Conservation (phyloP, 371 early-diverging fungal species). For the Mucor lusitanicus region DNA sequence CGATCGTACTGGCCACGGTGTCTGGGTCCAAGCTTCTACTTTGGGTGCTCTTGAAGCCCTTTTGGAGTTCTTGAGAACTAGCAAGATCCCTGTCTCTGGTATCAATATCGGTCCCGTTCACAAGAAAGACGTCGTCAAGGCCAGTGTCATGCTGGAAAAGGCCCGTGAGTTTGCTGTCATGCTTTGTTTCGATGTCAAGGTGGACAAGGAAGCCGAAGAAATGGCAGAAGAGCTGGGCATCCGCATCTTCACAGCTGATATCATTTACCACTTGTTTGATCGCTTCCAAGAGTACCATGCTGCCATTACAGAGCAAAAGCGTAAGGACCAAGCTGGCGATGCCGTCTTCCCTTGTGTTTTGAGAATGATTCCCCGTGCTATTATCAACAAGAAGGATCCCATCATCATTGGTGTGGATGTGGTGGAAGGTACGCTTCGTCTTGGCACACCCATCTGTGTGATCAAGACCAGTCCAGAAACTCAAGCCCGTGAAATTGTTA, state of each 20-base stretch:
- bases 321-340: slow-evolving; percentile 84
- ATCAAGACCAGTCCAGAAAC: slow-evolving; percentile 81
- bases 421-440: slow-evolving; percentile 88
- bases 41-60: slow-evolving; percentile 99
- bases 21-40: slow-evolving; percentile 99
- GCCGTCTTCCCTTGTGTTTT: slow-evolving; percentile 98
- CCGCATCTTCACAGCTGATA: slow-evolving; percentile 96
- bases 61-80: slow-evolving; percentile 91
- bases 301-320: slow-evolving; percentile 80
- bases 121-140: slow-evolving; percentile 97
- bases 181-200: slow-evolving; percentile 99
- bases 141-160: slow-evolving; percentile 92
- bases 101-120: slow-evolving; percentile 99
- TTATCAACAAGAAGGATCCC: slow-evolving; percentile 97
- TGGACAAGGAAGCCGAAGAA: slow-evolving; percentile 96
- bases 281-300: slow-evolving; percentile 86
- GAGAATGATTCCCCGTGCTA: slow-evolving; percentile 92
- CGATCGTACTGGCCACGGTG: slow-evolving; percentile 92
- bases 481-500: slow-evolving; percentile 67
- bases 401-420: slow-evolving; percentile 99
- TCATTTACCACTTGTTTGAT: slow-evolving; percentile 99
- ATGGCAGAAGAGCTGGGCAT: slow-evolving; percentile 94
- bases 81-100: slow-evolving; percentile 96
- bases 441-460: slow-evolving; percentile 97
- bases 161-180: slow-evolving; percentile 92